phyloP scores from a whole-genome alignment of 371 early-diverging fungal genomes.

The Lichtheimia hyalospora region DNA sequence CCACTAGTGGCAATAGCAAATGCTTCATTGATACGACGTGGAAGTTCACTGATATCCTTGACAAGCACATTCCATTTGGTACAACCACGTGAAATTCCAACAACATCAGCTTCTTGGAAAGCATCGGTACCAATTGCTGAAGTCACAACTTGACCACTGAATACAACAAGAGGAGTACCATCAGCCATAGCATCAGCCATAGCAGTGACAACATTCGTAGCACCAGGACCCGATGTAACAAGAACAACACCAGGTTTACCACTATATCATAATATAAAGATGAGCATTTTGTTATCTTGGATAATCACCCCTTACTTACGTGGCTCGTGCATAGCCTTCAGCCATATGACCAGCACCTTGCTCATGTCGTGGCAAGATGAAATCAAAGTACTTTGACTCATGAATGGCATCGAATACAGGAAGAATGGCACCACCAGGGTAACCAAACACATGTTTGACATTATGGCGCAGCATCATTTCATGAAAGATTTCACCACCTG shows the following conservation, averaged over 20 bases:
- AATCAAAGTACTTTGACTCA: constrained; percentile 91
- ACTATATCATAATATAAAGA: constrained; percentile 31
- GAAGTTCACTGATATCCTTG: constrained; percentile 92
- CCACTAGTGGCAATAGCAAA: constrained; percentile 95
- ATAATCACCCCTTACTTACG: constrained; percentile 46
- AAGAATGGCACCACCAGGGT: constrained; percentile 96
- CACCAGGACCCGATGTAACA: constrained; percentile 98
- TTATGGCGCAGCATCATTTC: constrained; percentile 95
- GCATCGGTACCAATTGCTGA: constrained; percentile 94
- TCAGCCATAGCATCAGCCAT: constrained; percentile 96
- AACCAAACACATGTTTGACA: constrained; percentile 95
- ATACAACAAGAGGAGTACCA: constrained; percentile 94
- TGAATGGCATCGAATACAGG: constrained; percentile 98
- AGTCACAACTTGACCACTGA: constrained; percentile 93
- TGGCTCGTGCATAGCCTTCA: constrained; percentile 94
- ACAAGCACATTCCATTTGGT: constrained; percentile 99
- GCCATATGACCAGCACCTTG: constrained; percentile 99
- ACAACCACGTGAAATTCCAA: constrained; percentile 94
- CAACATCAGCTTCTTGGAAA: constrained; percentile 97
- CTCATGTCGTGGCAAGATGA: constrained; percentile 94
- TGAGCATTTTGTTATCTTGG: neutral
- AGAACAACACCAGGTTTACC: constrained; percentile 95
- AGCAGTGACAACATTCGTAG: constrained; percentile 96
- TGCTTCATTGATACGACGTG: constrained; percentile 95
- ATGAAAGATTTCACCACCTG: constrained; percentile 98